A percentile compares a stretch with the other conserved stretches of the same genome.
These are phyloP conservation scores for Penicillium verrucosum DNA, from an alignment of 2,329 filamentous ascomycete species.

Conservation along the genomic window DNA sequence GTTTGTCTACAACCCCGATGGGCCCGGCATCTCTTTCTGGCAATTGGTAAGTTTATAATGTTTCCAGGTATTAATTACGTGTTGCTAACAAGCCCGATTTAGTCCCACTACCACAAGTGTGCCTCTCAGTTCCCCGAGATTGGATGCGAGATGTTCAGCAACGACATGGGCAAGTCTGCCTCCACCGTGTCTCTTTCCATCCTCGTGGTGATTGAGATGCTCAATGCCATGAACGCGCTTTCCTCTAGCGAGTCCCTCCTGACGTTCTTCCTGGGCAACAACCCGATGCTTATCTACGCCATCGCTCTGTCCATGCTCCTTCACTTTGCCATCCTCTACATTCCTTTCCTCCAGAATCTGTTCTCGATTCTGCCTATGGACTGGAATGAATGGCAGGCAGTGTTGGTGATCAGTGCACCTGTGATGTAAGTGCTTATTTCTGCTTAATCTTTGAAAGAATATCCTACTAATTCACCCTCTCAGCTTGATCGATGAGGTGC, in stretches of 20 bases:
- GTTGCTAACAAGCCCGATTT: constrained; percentile 4
- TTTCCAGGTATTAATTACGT: constrained; percentile 6
- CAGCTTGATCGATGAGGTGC: constrained; percentile 75
- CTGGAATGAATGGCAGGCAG: constrained; percentile 86
- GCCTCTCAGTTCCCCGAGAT: constrained; percentile 80
- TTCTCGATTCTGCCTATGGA: constrained; percentile 91
- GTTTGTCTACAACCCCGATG: constrained; percentile 93
- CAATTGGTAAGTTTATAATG: constrained; percentile 61
- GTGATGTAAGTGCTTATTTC: constrained; percentile 69
- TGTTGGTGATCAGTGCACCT: constrained; percentile 80
- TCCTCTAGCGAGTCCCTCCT: constrained; percentile 92
- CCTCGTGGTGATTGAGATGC: constrained; percentile 97
- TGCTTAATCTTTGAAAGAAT: neutral
- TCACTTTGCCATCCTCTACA: constrained; percentile 91
- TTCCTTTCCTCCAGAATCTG: constrained; percentile 78
- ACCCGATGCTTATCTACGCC: constrained; percentile 97
- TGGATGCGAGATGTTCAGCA: constrained; percentile 85
- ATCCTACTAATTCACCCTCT: constrained; percentile 17
- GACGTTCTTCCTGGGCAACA: constrained; percentile 93
- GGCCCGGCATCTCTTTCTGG: constrained; percentile 86
- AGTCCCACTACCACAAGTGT: constrained; percentile 90
- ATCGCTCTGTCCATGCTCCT: constrained; percentile 89
- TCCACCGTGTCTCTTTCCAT: constrained; percentile 89
- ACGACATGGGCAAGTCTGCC: constrained; percentile 81
- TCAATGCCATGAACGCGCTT: constrained; percentile 97